Evolutionary conservation across 176 grass and related monocot genomes (phyloP).

Genomic region (Eleusine coracana): DNA sequence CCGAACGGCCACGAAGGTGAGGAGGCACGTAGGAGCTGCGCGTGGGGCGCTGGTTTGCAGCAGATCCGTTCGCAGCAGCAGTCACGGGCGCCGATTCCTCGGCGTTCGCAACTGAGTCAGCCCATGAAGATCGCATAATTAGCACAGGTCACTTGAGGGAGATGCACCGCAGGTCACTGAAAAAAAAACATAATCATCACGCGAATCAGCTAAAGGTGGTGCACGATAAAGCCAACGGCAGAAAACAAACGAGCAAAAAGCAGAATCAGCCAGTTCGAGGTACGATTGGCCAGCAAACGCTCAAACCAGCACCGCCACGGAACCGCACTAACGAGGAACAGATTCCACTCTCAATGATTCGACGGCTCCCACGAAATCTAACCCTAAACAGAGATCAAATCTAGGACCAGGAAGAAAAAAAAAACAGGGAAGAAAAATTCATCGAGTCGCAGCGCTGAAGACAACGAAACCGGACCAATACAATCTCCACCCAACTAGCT

Average conservation of each 20-base stretch:
- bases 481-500: not conserved
- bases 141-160: constrained; percentile 29
- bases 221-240: not conserved
- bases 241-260: constrained; percentile 18
- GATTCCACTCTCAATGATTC: not conserved
- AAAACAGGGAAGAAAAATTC: not conserved
- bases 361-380: not conserved
- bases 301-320: not conserved
- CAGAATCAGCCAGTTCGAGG: not conserved
- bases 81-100: constrained; percentile 3
- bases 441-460: not conserved
- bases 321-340: not conserved
- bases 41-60: not conserved
- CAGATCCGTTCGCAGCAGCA: not conserved
- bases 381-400: not conserved
- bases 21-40: constrained; percentile 6
- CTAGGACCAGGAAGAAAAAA: not conserved
- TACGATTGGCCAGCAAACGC: not conserved
- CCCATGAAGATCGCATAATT: constrained; percentile 15
- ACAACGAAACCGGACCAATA: not conserved
- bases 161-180: constrained; percentile 13
- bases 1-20: not conserved
- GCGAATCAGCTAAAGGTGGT: not conserved
- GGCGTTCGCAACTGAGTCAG: constrained; percentile 6
- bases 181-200: constrained; percentile 23